Evolutionary conservation across 2,329 filamentous ascomycete species (phyloP).

Genomic region (Taxawa tesnikishii): DNA sequence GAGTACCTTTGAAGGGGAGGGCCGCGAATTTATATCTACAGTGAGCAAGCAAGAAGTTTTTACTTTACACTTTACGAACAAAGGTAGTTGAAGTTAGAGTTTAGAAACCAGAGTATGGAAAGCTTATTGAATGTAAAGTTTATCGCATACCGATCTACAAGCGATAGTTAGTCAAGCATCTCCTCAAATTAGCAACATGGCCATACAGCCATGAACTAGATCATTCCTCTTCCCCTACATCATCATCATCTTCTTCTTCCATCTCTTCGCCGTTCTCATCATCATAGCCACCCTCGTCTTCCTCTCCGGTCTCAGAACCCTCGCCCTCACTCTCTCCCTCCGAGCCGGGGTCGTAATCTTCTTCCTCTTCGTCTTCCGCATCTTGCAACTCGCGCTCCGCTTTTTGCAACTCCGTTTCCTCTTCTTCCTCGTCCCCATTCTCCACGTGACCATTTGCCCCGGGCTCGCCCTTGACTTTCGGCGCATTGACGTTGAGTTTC

Average conservation of each 20-base stretch:
- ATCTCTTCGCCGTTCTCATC: conserved; percentile 11
- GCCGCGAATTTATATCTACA: no score
- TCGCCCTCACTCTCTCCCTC: conserved; percentile 28
- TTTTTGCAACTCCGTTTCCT: conserved; percentile 24
- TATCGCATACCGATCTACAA: no score
- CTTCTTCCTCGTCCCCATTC: conserved; percentile 17
- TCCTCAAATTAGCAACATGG: no score
- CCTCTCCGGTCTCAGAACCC: conserved; percentile 22
- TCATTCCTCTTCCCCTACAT: conserved; percentile 19
- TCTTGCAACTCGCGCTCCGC: conserved; percentile 22
- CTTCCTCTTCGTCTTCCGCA: conserved; percentile 25
- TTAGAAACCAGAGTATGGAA: no score
- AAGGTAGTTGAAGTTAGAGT: no score
- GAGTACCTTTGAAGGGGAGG: no score
- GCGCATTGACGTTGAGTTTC: conserved; percentile 39
- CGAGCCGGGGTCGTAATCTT: conserved; percentile 28
- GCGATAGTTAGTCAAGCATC: no score
- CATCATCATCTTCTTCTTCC: conserved; percentile 18
- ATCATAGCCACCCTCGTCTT: conserved; percentile 11
- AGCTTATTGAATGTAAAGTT: no score
- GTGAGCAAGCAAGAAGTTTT: no score
- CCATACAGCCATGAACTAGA: no score
- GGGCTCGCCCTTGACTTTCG: conserved; percentile 16
- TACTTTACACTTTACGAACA: no score
- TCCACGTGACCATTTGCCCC: conserved; percentile 10